phyloP scores from a whole-genome alignment of 352 stramenopile genomes.

The Phytophthora pinifolia region DNA sequence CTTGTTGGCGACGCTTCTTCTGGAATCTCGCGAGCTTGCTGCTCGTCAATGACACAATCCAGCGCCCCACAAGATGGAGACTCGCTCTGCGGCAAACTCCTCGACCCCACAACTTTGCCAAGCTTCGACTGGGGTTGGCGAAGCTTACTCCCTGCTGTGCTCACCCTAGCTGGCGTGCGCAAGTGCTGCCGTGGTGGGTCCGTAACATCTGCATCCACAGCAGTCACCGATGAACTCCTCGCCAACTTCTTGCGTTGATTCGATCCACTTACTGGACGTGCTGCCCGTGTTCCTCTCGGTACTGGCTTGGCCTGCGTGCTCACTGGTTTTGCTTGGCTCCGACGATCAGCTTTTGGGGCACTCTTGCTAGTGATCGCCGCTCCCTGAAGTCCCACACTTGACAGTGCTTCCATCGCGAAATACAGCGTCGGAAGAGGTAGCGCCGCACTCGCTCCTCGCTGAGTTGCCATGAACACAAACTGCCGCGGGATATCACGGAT shows the following conservation, averaged over 20 bases:
- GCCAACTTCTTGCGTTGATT: constrained; percentile 2
- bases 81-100: not conserved
- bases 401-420: constrained; percentile 28
- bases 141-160: constrained; percentile 12
- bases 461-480: constrained; percentile 56
- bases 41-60: not conserved
- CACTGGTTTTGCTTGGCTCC: constrained; percentile 18
- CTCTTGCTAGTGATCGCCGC: constrained; percentile 6
- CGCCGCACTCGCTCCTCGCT: constrained; percentile 14
- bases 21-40: not conserved
- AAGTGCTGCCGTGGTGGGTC: constrained; percentile 5
- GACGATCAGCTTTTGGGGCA: constrained; percentile 4
- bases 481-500: constrained; percentile 65
- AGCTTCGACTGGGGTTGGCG: constrained; percentile 8
- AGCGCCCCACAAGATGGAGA: not conserved
- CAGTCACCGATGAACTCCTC: not conserved
- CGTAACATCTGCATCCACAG: not conserved
- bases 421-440: constrained; percentile 57
- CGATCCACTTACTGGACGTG: constrained; percentile 5
- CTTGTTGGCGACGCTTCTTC: not conserved
- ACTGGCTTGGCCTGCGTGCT: constrained; percentile 11
- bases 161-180: constrained; percentile 15
- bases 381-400: constrained; percentile 3
- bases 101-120: constrained; percentile 2
- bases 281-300: constrained; percentile 4